phyloP scores from a whole-genome alignment of 2,329 filamentous ascomycete species.

The Neurospora crassa region DNA sequence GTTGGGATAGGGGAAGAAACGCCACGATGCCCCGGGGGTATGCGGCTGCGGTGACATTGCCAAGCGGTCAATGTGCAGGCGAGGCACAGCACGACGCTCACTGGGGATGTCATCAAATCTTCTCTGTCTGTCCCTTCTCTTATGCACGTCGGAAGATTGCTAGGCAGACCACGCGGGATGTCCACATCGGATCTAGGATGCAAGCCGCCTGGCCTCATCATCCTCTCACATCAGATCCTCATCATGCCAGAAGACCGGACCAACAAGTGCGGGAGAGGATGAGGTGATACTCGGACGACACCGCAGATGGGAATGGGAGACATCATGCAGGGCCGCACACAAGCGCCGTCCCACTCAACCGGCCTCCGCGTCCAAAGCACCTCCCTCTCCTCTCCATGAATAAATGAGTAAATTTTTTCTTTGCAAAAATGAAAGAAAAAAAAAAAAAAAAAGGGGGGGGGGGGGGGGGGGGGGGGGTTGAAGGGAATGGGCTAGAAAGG shows the following conservation, averaged over 20 bases:
- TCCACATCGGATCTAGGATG: background rate
- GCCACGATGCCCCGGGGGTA: background rate
- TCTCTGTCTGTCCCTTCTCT: slow-evolving; percentile 1
- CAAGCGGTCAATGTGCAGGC: background rate
- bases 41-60: background rate
- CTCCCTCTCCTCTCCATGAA: too few relatives aligned
- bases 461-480: background rate
- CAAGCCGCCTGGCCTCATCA: background rate
- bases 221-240: background rate
- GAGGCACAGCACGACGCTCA: background rate
- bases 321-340: background rate
- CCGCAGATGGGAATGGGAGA: background rate
- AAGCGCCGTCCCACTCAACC: background rate
- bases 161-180: background rate
- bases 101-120: slow-evolving; percentile 1
- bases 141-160: slow-evolving; percentile 7
- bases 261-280: background rate
- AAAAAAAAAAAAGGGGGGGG: background rate
- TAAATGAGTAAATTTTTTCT: too few relatives aligned
- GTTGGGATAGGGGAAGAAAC: slow-evolving; percentile 1
- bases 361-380: background rate
- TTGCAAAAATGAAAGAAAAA: too few relatives aligned
- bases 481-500: background rate
- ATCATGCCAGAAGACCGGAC: background rate
- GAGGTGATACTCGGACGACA: background rate